phyloP scores from a whole-genome alignment of 345 rosid species.

The Cochlearia excelsa region DNA sequence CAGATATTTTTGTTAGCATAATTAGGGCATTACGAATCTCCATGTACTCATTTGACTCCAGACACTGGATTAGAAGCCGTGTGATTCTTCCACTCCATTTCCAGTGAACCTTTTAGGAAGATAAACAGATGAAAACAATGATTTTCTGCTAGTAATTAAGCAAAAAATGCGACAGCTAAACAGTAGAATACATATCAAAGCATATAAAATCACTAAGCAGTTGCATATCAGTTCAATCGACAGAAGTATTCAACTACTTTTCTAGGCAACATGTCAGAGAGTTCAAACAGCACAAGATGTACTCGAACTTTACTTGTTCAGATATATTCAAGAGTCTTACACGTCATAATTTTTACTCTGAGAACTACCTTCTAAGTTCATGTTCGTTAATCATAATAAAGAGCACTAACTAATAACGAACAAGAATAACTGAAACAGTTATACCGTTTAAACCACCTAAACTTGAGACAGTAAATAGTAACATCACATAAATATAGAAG shows the following conservation, averaged over 20 bases:
- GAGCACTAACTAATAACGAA: constrained; percentile 10
- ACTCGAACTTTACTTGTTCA: background rate
- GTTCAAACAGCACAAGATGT: constrained; percentile 9
- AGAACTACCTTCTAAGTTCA: no score
- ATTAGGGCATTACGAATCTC: constrained; percentile 97
- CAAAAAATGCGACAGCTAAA: constrained; percentile 7
- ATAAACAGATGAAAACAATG: constrained; percentile 29
- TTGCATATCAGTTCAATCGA: constrained; percentile 13
- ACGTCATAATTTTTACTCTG: no score
- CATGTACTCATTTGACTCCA: constrained; percentile 97
- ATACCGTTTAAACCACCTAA: constrained; percentile 3
- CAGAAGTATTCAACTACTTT: constrained; percentile 9
- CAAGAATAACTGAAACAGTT: constrained; percentile 6
- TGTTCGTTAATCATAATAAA: background rate
- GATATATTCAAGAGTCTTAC: background rate
- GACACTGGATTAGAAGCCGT: constrained; percentile 81
- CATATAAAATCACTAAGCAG: constrained; percentile 18
- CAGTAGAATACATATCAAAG: constrained; percentile 14
- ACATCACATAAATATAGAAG: constrained; percentile 9
- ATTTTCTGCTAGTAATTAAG: constrained; percentile 16
- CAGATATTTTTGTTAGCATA: constrained; percentile 87
- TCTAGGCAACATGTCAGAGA: constrained; percentile 7
- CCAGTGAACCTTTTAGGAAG: constrained; percentile 81
- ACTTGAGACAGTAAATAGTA: constrained; percentile 6
- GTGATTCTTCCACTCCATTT: constrained; percentile 99